Evolutionary conservation across 257 asterid genomes (phyloP), one percentile per base, ranked within the genome.

Genomic region (Primulina tabacum): DNA sequence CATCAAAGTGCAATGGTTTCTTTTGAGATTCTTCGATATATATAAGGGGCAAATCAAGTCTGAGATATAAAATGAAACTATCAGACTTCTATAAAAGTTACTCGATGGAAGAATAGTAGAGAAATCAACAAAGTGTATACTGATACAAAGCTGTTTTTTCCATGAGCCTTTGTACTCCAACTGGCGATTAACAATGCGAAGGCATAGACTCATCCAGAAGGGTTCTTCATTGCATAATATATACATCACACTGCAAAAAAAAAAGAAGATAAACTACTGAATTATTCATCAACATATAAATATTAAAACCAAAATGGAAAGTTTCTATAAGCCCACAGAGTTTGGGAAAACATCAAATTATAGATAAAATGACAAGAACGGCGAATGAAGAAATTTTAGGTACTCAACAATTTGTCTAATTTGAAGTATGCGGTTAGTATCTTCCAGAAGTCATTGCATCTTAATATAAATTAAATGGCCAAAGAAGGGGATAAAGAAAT

Each of bases 161-260:
- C 99, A 91, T n/a, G 95, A 86, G 68, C 93, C 99, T 82, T 78
- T 85, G 81, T 94, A 94, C 84, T 85, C 88, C n/a, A 94, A 92
- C 67, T 70, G 88, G 33, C 88, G 95, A 82, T 82, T 86, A 70
- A 83, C 78, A 47, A 81, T 73, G 80, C 80, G 69, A 72, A 91
- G 86, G 84, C 97, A 94, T 52, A 88, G 78, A 68, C 80, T 73
- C 95, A 88, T 86, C 99, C 99, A 94, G 30, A 91, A 86, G 14
- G 99, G 99, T 84, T 91, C 97, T 89, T 94, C 99, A 40, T 86
- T 89, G 92, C 97, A 92, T 61, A 94, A 75, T 62, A 89, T 84
- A 84, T 87, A 94, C 95, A 94, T 85, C 69, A 94, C 96, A 79
- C 97, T 94, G 81, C 88, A n/a, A 24, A 73, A 72, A 62, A 72